Evolutionary conservation across 208 protist species (phyloP), one percentile per base, ranked within the genome.

Genomic region (Crithidia mellificae): DNA sequence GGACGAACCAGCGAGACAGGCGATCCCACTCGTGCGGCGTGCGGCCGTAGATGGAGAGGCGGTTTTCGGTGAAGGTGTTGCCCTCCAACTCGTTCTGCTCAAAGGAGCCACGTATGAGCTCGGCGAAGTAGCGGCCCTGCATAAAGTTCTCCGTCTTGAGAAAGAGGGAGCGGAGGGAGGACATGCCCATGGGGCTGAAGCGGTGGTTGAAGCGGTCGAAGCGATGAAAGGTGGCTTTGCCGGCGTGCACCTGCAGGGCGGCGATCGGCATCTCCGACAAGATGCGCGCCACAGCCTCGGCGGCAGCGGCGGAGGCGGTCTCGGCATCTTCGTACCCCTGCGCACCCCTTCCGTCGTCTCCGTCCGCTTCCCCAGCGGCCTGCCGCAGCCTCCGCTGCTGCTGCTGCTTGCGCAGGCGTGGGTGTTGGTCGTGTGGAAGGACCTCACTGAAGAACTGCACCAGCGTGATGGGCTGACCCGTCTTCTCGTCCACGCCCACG

Each of bases 131-230:
- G 53, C 90, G 82, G 24, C 92, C 92, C 6, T 84, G 81, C 85
- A 97, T 95, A 77, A 88, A 90, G 62, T 95, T 95, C 38, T 93
- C 84, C 22, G 85, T 92, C 70, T 95, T 92, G 9, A 94, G 79
- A 50, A 93, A 90, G 9, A 96, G 56, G 0, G 82, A 90, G 64
- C 86, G 88, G 20, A 92, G 74, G 24, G 68, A 65, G 34, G 81
- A 57, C 38, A 87, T 70, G 39, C 90, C 78, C 74, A 93, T 83
- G 11, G 90, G 87, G 30, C 75, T 95, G 75, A 87, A 94, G 46
- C 89, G 86, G 67, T 73, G 81, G 75, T 96, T 94, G 78, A 96
- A 96, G 54, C 88, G 64, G 63, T 96, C 88, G 65, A 96, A 96
- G 32, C 89, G 85, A 57, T 96, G 90, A 98, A 77, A 92, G 6